Conservation (phyloP, 2,329 filamentous ascomycete species). For the Colletotrichum sojae region DNA sequence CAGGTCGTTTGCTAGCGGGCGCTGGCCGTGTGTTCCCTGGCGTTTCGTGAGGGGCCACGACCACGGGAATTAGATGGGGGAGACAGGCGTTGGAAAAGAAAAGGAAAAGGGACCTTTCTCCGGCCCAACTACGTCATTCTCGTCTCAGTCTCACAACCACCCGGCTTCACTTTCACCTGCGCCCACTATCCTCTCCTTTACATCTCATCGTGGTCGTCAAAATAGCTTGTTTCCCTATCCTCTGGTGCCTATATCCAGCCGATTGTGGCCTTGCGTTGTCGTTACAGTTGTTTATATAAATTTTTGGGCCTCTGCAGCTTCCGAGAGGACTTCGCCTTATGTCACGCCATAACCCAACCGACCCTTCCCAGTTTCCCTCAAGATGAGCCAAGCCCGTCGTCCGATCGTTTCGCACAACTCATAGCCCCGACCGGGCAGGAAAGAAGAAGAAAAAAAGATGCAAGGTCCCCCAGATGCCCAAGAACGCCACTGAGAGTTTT, state of each 20-base stretch:
- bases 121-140: no score
- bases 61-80: no score
- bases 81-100: no score
- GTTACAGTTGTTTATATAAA: slow-evolving; percentile 13
- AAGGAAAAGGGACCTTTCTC: no score
- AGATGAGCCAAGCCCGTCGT: slow-evolving; percentile 9
- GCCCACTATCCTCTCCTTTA: not conserved
- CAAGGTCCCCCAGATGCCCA: slow-evolving; percentile 16
- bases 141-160: no score
- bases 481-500: slow-evolving; percentile 22
- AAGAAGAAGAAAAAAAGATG: slow-evolving; percentile 21
- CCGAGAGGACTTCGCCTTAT: slow-evolving; percentile 18
- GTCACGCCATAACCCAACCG: slow-evolving; percentile 16
- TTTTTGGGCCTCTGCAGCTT: slow-evolving; percentile 13
- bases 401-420: slow-evolving; percentile 28
- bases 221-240: not conserved
- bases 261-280: not conserved
- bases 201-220: not conserved
- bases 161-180: not conserved
- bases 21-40: no score
- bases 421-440: slow-evolving; percentile 17
- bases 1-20: not conserved
- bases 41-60: no score
- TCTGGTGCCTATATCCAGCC: not conserved
- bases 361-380: slow-evolving; percentile 10